Base-by-base conservation (phyloP, 805 yeast genomes). In the Starmerella bombicola region DNA sequence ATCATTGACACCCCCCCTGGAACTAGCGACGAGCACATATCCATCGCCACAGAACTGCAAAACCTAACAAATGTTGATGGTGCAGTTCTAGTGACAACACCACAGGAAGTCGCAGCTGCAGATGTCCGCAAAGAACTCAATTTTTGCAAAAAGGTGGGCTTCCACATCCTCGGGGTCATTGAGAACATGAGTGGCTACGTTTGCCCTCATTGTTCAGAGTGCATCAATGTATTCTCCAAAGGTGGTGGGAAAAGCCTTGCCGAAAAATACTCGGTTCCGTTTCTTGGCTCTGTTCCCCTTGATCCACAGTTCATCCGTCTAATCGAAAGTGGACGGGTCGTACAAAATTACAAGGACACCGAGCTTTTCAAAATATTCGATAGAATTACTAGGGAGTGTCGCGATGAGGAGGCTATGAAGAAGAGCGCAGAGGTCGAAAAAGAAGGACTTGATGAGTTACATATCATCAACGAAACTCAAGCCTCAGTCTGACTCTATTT, bases 1-100 rank as follows among this genome's bases (percentile, higher is more conserved):
- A 62, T 91, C 24, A 85, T 91, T 5, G 99, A 91, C 58, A 91
- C 99, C 0, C 99, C 99, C 1, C 99, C 99, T 0, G 99, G 99
- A 0, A 91, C 99, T 0, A 80, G 95, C 0, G 99, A 91, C 60
- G 99, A 91, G 58, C 99, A 91, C 58, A 91, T 91, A 29, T 85
- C 95, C 3, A 80, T 93, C 29, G 96, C 96, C 4, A 97, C 91
- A 56, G 93, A 85, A 59, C 67, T 91, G 30, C 56, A 55, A 25
- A 63, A 79, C 42, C 61, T 66, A 49, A 68, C 69, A 21, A 34
- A 32, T 9, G 84, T 88, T 2, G 95, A 84, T 52, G 97, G 97
- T 0, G 95, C 95, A 1, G 77, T 91, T 0, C 73, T 91, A 2
- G 99, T 91, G 5, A 91, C 98, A 0, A 91, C 98, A 0, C 98